Evolutionary conservation across 495 filamentous ascomycete genomes (phyloP).

Genomic region (Neohortaea acidophila): DNA sequence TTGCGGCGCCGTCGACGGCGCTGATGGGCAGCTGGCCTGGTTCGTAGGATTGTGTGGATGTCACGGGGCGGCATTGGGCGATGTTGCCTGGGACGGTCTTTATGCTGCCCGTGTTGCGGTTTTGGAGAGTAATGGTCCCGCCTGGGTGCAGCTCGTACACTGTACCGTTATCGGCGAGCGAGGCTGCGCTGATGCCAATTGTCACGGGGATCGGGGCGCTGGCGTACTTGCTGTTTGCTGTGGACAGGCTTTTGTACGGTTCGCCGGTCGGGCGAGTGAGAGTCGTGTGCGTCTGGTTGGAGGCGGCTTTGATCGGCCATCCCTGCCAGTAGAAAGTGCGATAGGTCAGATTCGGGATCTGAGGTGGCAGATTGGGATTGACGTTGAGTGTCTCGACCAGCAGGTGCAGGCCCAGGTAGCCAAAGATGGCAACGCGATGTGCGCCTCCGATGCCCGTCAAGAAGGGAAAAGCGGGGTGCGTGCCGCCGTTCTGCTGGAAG

Average conservation of each 20-base stretch:
- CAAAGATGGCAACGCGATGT: conserved; percentile 45
- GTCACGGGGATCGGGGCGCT: conserved; percentile 38
- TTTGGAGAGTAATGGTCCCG: conserved; percentile 41
- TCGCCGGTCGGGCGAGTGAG: conserved; percentile 35
- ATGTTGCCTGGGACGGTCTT: conserved; percentile 43
- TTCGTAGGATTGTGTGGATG: conserved; percentile 34
- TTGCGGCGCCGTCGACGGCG: conserved; percentile 52
- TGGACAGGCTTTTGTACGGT: conserved; percentile 21
- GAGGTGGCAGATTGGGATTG: conserved; percentile 44
- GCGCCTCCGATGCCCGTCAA: conserved; percentile 51
- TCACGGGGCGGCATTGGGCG: conserved; percentile 47
- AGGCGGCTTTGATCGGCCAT: conserved; percentile 43
- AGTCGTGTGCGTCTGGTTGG: conserved; percentile 52
- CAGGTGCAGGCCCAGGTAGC: conserved; percentile 45
- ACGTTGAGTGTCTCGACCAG: conserved; percentile 40
- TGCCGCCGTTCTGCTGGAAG: conserved; percentile 47
- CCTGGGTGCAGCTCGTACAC: conserved; percentile 35
- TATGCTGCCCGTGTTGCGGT: conserved; percentile 34
- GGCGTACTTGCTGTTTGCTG: conserved; percentile 30
- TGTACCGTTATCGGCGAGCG: conserved; percentile 12
- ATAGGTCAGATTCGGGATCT: conserved; percentile 45
- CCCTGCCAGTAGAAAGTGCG: conserved; percentile 59
- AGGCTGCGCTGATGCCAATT: conserved; percentile 10
- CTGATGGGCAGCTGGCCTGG: conserved; percentile 59
- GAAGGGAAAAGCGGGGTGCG: conserved; percentile 51